These are phyloP conservation scores for Cladosporium cucumerinum DNA, from an alignment of 2,329 filamentous ascomycete genomes.

Conservation along the genomic window DNA sequence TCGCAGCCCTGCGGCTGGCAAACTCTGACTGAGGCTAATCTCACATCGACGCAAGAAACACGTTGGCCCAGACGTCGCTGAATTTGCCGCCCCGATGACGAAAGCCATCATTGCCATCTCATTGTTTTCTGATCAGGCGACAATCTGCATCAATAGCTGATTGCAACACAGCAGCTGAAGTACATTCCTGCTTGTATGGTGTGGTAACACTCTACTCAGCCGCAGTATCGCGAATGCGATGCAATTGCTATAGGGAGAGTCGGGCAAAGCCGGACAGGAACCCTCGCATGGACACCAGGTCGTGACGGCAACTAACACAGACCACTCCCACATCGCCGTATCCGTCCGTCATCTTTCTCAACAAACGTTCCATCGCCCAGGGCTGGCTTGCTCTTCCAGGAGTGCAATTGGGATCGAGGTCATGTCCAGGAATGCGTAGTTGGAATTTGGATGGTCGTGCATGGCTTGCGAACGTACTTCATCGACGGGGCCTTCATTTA, in stretches of 20 bases:
- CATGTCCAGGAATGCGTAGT: neutral
- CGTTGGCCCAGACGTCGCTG: conserved; percentile 15
- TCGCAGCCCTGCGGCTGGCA: neutral
- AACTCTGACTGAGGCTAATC: conserved; percentile 13
- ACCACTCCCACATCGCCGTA: conserved; percentile 17
- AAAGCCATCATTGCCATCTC: conserved; percentile 6
- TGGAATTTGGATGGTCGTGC: neutral
- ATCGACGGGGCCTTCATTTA: conserved; percentile 7
- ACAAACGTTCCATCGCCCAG: neutral
- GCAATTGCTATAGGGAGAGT: neutral
- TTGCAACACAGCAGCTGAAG: neutral
- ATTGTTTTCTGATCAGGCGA: neutral
- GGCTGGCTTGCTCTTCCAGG: neutral
- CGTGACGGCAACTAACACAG: conserved; percentile 18
- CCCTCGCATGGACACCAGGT: conserved; percentile 15
- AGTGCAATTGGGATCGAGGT: neutral
- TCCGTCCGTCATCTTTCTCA: conserved; percentile 13
- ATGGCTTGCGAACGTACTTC: neutral
- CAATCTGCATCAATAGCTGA: neutral
- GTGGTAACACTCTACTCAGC: conserved; percentile 6
- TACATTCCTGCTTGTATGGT: neutral
- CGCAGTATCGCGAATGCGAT: conserved; percentile 9
- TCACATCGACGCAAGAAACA: conserved; percentile 12
- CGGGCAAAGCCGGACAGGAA: conserved; percentile 13
- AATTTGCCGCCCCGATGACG: conserved; percentile 5